phyloP scores from a whole-genome alignment of 164 flowering plant genomes.

The Magnolia changhungtana region DNA sequence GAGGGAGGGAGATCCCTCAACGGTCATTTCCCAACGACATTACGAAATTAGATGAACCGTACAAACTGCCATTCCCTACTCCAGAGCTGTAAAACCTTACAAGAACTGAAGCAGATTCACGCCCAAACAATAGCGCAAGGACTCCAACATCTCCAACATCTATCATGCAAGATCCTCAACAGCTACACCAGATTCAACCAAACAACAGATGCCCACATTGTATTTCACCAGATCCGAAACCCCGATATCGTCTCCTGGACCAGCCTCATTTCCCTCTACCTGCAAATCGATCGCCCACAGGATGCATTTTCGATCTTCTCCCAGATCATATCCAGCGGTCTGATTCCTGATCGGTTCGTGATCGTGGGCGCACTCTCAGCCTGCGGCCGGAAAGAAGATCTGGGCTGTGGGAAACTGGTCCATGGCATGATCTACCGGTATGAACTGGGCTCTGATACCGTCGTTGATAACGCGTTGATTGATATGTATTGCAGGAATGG shows the following conservation, averaged over 20 bases:
- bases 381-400: conserved; percentile 28
- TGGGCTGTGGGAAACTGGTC: conserved; percentile 31
- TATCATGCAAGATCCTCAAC: conserved; percentile 36
- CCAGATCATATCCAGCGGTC: conserved; percentile 11
- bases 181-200: conserved; percentile 29
- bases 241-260: conserved; percentile 47
- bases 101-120: conserved; percentile 34
- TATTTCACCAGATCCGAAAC: conserved; percentile 31
- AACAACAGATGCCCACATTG: conserved; percentile 23
- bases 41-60: conserved; percentile 13
- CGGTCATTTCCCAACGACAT: conserved; percentile 1
- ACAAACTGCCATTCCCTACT: conserved; percentile 18
- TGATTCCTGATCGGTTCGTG: conserved; percentile 34
- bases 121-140: conserved; percentile 29
- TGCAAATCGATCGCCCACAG: conserved; percentile 24
- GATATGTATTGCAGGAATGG: conserved; percentile 47
- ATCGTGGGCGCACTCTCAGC: conserved; percentile 40
- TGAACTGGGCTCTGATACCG: conserved; percentile 22
- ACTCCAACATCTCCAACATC: conserved; percentile 19
- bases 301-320: conserved; percentile 30
- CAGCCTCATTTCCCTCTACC: conserved; percentile 30
- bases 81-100: conserved; percentile 17
- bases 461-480: conserved; percentile 40
- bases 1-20: not conserved
- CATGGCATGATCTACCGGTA: conserved; percentile 42